Base-by-base conservation (phyloP, 177 flowering plant species). In the Tripterygium wilfordii region DNA sequence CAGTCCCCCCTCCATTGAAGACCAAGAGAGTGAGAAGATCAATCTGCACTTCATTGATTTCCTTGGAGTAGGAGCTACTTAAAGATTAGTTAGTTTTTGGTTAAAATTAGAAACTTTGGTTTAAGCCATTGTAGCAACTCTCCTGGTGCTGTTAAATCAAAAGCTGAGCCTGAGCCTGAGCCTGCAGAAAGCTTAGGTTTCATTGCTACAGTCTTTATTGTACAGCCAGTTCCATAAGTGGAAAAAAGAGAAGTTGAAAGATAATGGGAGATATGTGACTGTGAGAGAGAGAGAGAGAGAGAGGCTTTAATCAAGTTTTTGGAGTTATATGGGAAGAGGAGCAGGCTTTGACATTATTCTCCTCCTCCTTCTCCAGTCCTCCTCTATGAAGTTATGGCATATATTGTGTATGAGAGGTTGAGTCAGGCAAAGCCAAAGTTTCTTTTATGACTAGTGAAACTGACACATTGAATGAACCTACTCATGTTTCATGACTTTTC, bases 61-160 rank as follows among this genome's bases (percentile, higher is more conserved):
- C 38, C 74, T 73, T 51, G 74, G 74, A 36, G 69, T 73, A 6
- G 78, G 78, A 31, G 41, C 66, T 45, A 39, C 57, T 17, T 60
- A n/a, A 17, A 42, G 28, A 30, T 10, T 12, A 32, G 28, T 23
- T 42, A 18, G 18, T 1, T 23, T 42, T 42, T 23, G 23, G 3
- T 8, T 42, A 42, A 19, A 29, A 29, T 10, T 45, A 17, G 24
- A 30, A 25, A 26, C n/a, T n/a, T n/a, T n/a, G n/a, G n/a, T n/a
- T n/a, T n/a, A n/a, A n/a, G n/a, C n/a, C n/a, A n/a, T n/a, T n/a
- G n/a, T n/a, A n/a, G n/a, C n/a, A n/a, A n/a, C n/a, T n/a, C n/a
- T n/a, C n/a, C n/a, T n/a, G 26, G 5, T 20, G 36, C 2, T 7
- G 42, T 6, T 8, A 14, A 24, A 15, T 1, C 29, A 3, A 46